These are phyloP conservation scores for Halenospora varia DNA, from an alignment of 495 filamentous ascomycete species.

Conservation along the genomic window DNA sequence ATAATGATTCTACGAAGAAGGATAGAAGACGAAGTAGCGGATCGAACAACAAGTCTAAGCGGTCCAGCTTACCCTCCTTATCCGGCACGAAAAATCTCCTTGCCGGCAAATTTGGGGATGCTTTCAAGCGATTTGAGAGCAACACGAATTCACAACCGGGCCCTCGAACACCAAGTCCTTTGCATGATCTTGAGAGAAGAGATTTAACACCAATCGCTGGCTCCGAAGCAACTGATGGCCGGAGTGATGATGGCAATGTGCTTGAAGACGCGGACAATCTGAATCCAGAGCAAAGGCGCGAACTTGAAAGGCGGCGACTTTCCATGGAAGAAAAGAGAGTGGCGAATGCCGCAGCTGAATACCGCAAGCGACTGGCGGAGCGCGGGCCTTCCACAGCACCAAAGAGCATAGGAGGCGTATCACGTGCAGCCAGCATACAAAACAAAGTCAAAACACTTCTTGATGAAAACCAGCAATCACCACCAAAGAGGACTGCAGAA, in stretches of 20 bases:
- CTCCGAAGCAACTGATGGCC: conserved; percentile 69
- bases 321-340: conserved; percentile 91
- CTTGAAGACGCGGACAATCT: conserved; percentile 62
- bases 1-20: conserved; percentile 61
- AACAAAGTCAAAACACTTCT: conserved; percentile 83
- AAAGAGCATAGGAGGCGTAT: conserved; percentile 52
- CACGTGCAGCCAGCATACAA: conserved; percentile 76
- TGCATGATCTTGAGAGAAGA: conserved; percentile 46
- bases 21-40: conserved; percentile 65
- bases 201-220: conserved; percentile 69
- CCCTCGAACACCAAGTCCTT: conserved; percentile 49
- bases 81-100: conserved; percentile 81
- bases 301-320: conserved; percentile 79
- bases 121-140: conserved; percentile 88
- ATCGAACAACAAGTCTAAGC: conserved; percentile 68
- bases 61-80: conserved; percentile 67
- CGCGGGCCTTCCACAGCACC: conserved; percentile 38
- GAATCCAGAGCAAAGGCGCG: conserved; percentile 84
- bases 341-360: conserved; percentile 86
- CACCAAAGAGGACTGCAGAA: conserved; percentile 67
- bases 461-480: conserved; percentile 66
- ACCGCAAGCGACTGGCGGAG: conserved; percentile 71
- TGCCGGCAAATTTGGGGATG: conserved; percentile 88
- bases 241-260: conserved; percentile 60
- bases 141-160: conserved; percentile 42